Evolutionary conservation across 2,329 filamentous ascomycete genomes (phyloP), one percentile per base, ranked within the genome.

Genomic region (Aspergillus amoenus): DNA sequence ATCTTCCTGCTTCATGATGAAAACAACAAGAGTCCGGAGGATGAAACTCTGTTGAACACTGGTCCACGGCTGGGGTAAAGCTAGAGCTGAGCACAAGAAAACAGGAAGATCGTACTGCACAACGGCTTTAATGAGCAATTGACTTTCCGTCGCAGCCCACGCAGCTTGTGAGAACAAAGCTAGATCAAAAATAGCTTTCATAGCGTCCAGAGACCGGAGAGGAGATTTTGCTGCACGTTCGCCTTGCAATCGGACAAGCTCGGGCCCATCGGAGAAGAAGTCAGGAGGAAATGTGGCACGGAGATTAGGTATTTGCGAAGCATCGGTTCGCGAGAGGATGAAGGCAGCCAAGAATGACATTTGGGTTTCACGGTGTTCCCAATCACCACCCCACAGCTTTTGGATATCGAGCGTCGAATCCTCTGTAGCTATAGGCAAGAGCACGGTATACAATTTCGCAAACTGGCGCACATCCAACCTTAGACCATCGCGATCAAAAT

Each of bases 331-430:
- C 56, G 93, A 83, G 4, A 89, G 90, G 21, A 93, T 82, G 71
- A 93, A 97, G 17, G 92, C 92, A 61, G 89, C 88, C 53, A 97
- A 85, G 71, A 97, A 97, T n/a, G 93, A 95, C 37, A 99, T 79
- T 63, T 97, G 93, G 0, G 94, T 91, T 61, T 96, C 87, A 13
- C 89, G 84, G 64, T 95, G 85, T 61, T 88, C 86, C 93, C 95
- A 99, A 60, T 85, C 67, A 7, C 93, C 93, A 57, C 93, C 93
- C 93, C 94, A 97, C 21, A 99, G 79, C 40, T 82, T 83, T 71
- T 97, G 92, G 44, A 99, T 88, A 70, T 97, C 91, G 65, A 97
- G 86, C 24, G 79, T 79, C 15, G 82, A 78, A 47, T 84, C 79
- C 9, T 84, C 82, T 32, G 77, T 73, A 2, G 92, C 90, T 54